Evolutionary conservation across 2,329 filamentous ascomycete species (phyloP).

Genomic region (Exophiala bonariae): DNA sequence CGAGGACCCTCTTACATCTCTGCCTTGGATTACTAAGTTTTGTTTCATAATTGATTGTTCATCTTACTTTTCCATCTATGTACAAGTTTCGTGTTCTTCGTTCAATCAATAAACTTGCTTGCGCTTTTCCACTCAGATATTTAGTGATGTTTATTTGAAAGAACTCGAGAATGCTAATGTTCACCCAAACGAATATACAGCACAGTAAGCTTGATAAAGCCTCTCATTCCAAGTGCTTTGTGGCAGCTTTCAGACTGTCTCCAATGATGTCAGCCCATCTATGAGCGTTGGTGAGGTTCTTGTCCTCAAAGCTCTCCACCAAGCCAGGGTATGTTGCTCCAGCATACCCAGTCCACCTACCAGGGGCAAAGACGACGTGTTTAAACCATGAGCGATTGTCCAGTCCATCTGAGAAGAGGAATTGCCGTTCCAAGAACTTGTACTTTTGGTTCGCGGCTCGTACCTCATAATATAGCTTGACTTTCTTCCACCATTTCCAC

Average conservation of each 20-base stretch:
- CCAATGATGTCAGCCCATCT: slow-evolving; percentile 33
- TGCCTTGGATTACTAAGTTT: too few species aligned
- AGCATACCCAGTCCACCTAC: slow-evolving; percentile 86
- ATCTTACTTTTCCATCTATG: too few species aligned
- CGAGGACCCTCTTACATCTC: too few species aligned
- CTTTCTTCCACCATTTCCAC: slow-evolving; percentile 73
- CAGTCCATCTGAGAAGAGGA: slow-evolving; percentile 73
- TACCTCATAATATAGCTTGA: slow-evolving; percentile 64
- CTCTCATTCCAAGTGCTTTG: slow-evolving; percentile 23
- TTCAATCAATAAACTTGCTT: too few species aligned
- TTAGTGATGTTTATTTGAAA: too few species aligned
- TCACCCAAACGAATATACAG: too few species aligned
- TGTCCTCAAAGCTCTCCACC: slow-evolving; percentile 61
- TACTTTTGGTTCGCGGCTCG: slow-evolving; percentile 74
- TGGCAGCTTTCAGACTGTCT: slow-evolving; percentile 27
- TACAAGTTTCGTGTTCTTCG: too few species aligned
- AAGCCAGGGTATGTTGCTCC: slow-evolving; percentile 68
- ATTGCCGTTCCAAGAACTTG: slow-evolving; percentile 78
- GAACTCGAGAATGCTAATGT: too few species aligned
- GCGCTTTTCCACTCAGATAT: too few species aligned
- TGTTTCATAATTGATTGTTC: too few species aligned
- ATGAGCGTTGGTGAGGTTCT: slow-evolving; percentile 44
- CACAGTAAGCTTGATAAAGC: too few species aligned
- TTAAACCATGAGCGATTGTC: slow-evolving; percentile 87
- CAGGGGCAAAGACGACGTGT: slow-evolving; percentile 90